Conservation (phyloP, 2,329 filamentous ascomycete genomes). For the Cercospora sp. region DNA sequence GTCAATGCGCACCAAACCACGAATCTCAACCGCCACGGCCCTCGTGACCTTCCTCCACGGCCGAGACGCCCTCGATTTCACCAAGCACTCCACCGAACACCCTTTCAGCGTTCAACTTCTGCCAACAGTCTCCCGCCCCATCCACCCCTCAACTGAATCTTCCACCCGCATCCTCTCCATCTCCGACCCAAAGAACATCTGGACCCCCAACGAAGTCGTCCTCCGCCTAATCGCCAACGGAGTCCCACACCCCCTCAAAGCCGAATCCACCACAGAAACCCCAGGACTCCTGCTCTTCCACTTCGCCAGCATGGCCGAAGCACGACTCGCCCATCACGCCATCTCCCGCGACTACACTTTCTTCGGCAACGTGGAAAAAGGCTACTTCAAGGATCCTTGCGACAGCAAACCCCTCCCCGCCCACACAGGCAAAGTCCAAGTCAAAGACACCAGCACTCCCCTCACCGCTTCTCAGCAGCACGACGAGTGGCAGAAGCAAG, state of each 20-base stretch:
- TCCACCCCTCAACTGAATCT: background rate
- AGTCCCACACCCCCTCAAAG: slow-evolving; percentile 6
- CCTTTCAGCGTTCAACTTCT: slow-evolving; percentile 9
- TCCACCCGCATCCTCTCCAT: slow-evolving; percentile 15
- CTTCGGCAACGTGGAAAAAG: slow-evolving; percentile 7
- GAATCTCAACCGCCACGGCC: slow-evolving; percentile 25
- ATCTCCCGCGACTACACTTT: background rate
- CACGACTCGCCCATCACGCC: slow-evolving; percentile 4
- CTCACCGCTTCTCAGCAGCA: too few relatives aligned
- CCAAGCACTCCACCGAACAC: slow-evolving; percentile 9
- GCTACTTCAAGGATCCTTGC: slow-evolving; percentile 17
- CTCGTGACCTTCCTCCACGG: slow-evolving; percentile 29
- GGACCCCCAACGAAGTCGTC: slow-evolving; percentile 4
- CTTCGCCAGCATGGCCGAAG: slow-evolving; percentile 19
- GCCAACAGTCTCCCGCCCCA: slow-evolving; percentile 13
- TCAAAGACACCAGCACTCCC: too few relatives aligned
- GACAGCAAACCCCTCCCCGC: too few relatives aligned
- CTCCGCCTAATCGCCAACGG: slow-evolving; percentile 7
- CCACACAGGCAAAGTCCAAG: too few relatives aligned
- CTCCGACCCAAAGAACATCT: background rate
- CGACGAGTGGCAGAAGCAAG: too few relatives aligned
- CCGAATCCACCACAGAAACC: background rate
- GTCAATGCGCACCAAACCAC: too few relatives aligned
- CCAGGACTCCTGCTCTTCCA: slow-evolving; percentile 11
- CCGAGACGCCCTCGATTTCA: slow-evolving; percentile 21